Base-by-base conservation (phyloP, 805 yeast species). In the Scheffersomyces lignosus region DNA sequence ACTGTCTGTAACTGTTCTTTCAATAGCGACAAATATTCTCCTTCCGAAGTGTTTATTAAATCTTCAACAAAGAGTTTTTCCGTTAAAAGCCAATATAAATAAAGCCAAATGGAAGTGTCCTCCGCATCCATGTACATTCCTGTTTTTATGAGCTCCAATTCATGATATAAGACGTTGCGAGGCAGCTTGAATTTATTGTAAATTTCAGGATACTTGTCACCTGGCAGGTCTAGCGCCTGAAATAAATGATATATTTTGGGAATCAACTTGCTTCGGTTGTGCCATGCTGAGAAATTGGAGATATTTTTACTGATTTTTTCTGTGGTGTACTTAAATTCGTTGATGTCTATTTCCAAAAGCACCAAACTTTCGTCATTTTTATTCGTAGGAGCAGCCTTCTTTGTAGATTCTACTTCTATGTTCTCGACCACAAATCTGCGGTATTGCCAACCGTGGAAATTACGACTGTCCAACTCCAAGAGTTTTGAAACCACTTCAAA, bases 221-320 rank as follows among this genome's bases (percentile, higher is more conserved):
- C 5, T 31, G 31, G 16, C n/a, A 7, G 36, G 8, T 18, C 15
- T 4, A 43, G 10, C 15, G 15, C 18, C 23, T 26, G 36, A 15
- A 48, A 31, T 29, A 45, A 34, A 1, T 50, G 45, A 36, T 77
- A 70, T 34, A 86, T 58, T 34, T 61, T 62, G 3, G 81, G 80
- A 9, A 91, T 73, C 41, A 90, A 62, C 39, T 78, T 80, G 1
- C 88, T 75, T 44, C 98, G 70, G 57, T 87, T 87, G 59, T 91
- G 97, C 95, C 96, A 89, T 4, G 99, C 98, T 2, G 96, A 87
- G 52, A 84, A 93, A 60, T 93, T 93, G 26, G 96, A 86, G 40
- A 90, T 87, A 59, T 93, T 86, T 37, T 72, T 75, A 50, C 84
- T 85, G 49, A 93, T 88, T 66, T 82, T 84, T 34, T 66, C 61